Evolutionary conservation across 139 green algal genomes (phyloP), one percentile per base, ranked within the genome.

Genomic region (Desmodesmus armatus): DNA sequence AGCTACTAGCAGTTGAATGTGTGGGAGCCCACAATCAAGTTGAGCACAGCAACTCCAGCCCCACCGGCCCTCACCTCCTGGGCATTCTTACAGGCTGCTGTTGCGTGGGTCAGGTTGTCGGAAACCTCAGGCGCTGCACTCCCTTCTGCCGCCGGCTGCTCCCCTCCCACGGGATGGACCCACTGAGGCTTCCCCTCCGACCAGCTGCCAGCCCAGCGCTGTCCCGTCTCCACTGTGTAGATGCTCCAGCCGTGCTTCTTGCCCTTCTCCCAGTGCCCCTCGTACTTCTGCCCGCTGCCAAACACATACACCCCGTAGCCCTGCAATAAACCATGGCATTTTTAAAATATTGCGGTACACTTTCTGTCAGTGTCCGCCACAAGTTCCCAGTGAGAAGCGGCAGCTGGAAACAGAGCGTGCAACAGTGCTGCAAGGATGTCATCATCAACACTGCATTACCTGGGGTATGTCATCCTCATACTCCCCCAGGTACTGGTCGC

Each of bases 201-300:
- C 91, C 91, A 94, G 81, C 88, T 78, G 43, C 83, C 89, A 39
- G 65, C 91, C 90, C 88, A 94, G 71, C 80, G 86, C 84, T 88
- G 85, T 62, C 87, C 87, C 39, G 84, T 89, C 39, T 91, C 89
- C 19, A 93, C 89, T 0, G 91, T 95, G 87, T 95, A 94, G 9
- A 94, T 84, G 76, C 89, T 90, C 90, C 90, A 94, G 53, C 92
- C 92, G 76, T 96, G 91, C 89, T 96, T 96, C 86, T 94, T 92
- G 55, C 93, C 93, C 19, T 85, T 65, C 29, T 88, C 74, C 93
- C 93, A 96, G 78, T 93, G 81, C 4, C 93, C 93, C 86, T 94
- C 89, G 84, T 96, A 96, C 51, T 85, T 87, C 81, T 94, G 91
- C 13, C 93, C 93, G 15, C 80, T 91, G 21, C 88, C 85, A 86